Evolutionary conservation across 2,329 filamentous ascomycete species (phyloP), one percentile per base, ranked within the genome.

Genomic region (Ophiostoma triangulosporum): DNA sequence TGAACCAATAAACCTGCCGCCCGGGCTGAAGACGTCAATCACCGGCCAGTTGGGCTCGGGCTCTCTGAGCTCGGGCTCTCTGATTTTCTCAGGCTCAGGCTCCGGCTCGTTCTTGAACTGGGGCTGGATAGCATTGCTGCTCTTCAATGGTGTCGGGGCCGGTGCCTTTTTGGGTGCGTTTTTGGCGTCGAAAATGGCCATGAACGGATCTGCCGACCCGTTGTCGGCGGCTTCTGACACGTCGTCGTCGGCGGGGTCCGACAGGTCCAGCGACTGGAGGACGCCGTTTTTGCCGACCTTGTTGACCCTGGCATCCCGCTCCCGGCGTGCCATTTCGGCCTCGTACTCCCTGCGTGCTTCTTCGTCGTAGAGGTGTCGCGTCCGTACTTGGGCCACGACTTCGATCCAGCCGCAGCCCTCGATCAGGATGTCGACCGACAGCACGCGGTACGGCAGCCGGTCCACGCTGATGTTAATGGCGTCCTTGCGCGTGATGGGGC

Each of bases 381-480:
- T 78, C 50, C 91, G 80, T 9, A 94, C 80, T 68, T 98, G 91
- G 3, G 83, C 83, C 0, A 82, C 83, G 38, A 98, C 67, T 68
- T 98, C 93, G 2, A 98, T 77, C 86, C 94, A 98, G 7, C 93
- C 93, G 26, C 89, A 84, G 2, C 93, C 89, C 65, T 97, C 91
- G 50, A 98, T 81, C 14, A 98, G 71, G 24, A 98, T 81, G 64
- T 98, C 94, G 0, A 84, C 77, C 8, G 84, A 81, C 56, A 93
- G 75, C 2, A 97, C 81, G 14, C 79, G 77, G 67, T 90, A 98
- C 0, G 89, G 88, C 4, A 97, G 71, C 15, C 74, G 70, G 2
- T 87, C 81, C 0, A 84, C 75, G 54, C 78, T 80, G 46, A 83
- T 71, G 36, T 76, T 81, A 45, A 76, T 76, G 2, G 79, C 85